Conservation (phyloP, 331 rosid genomes). For the Pyracantha coccinea region DNA sequence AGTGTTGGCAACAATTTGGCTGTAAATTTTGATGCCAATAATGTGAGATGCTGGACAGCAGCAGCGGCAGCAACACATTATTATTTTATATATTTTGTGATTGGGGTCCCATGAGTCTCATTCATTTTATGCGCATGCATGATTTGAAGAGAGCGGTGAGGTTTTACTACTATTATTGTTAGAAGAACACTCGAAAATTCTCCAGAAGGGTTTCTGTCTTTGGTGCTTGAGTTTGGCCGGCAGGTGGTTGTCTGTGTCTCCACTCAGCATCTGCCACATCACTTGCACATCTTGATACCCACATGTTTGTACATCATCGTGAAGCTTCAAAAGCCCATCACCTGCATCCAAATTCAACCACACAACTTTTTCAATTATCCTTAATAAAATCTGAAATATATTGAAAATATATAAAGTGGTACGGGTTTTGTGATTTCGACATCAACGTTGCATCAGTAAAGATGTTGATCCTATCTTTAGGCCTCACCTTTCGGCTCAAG, state of each 20-base stretch:
- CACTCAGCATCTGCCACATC: constrained; percentile 82
- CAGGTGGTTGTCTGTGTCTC: constrained; percentile 16
- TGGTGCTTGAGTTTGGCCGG: constrained; percentile 37
- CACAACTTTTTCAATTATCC: no score
- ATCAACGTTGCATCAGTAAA: constrained; percentile 31
- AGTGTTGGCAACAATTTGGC: neutral
- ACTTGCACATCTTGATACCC: constrained; percentile 81
- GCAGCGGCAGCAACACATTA: neutral
- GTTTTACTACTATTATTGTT: constrained; percentile 9
- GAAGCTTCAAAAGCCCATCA: constrained; percentile 63
- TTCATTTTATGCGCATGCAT: constrained; percentile 9
- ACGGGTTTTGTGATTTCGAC: neutral
- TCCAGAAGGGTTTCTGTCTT: constrained; percentile 44
- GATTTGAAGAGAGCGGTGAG: constrained; percentile 36
- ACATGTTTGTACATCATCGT: constrained; percentile 74
- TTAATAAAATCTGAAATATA: no score
- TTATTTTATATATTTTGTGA: neutral
- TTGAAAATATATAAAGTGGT: no score
- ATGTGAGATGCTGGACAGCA: neutral
- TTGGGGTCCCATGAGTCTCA: neutral
- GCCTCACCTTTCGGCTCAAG: constrained; percentile 18
- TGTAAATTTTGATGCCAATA: constrained; percentile 6
- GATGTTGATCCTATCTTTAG: constrained; percentile 33
- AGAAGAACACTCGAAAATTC: constrained; percentile 53
- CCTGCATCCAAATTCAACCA: constrained; percentile 29